These are phyloP conservation scores for Periconia sp. DNA, from an alignment of 2,329 filamentous ascomycete species.

Conservation along the genomic window DNA sequence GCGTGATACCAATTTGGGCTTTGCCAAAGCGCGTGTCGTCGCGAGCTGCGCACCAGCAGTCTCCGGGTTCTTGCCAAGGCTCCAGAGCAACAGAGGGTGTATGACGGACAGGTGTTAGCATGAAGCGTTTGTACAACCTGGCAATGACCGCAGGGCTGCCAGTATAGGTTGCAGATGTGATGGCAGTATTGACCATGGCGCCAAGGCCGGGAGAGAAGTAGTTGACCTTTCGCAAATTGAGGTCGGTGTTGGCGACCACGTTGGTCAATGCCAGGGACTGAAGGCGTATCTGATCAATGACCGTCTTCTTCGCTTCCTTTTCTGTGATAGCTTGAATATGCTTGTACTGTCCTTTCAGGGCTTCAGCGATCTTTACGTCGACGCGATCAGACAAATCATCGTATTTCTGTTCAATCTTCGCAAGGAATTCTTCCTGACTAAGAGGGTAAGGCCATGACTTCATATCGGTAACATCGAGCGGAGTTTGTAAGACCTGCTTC, in stretches of 20 bases:
- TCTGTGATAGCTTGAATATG: constrained; percentile 21
- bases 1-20: constrained; percentile 67
- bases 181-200: constrained; percentile 65
- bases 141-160: constrained; percentile 17
- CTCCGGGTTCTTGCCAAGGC: constrained; percentile 77
- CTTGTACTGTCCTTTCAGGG: constrained; percentile 21
- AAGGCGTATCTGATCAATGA: constrained; percentile 37
- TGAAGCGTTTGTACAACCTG: constrained; percentile 15
- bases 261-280: constrained; percentile 39
- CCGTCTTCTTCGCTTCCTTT: constrained; percentile 37
- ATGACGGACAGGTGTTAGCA: constrained; percentile 29
- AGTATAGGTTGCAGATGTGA: constrained; percentile 63
- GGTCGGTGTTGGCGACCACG: constrained; percentile 37
- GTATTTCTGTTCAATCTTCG: constrained; percentile 34
- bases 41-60: constrained; percentile 82
- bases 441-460: constrained; percentile 36
- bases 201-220: constrained; percentile 72
- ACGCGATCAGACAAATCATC: constrained; percentile 23
- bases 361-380: constrained; percentile 31
- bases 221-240: constrained; percentile 63
- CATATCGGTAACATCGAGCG: constrained; percentile 3
- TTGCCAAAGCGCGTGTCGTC: constrained; percentile 56
- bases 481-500: constrained; percentile 28
- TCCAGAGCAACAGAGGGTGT: constrained; percentile 64
- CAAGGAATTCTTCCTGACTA: constrained; percentile 58